Evolutionary conservation across 1,284 basidiomycete species (phyloP).

Genomic region (Fistulina hepatica): DNA sequence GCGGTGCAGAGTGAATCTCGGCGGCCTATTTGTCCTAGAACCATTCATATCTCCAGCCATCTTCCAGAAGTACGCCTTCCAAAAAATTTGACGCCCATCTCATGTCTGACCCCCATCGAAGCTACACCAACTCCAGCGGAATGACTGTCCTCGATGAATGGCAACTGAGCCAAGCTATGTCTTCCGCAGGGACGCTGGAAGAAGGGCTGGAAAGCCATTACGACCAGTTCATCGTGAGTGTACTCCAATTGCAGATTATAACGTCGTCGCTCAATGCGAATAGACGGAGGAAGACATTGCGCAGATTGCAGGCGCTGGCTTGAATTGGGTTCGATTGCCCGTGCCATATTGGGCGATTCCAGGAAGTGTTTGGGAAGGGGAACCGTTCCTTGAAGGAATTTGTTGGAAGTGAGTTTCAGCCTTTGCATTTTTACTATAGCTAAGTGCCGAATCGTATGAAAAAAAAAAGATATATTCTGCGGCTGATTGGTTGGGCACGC

Average conservation of each 20-base stretch:
- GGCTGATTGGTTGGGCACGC: constrained; percentile 77
- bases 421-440: constrained; percentile 17
- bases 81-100: no score
- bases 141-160: constrained; percentile 39
- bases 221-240: constrained; percentile 54
- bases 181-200: constrained; percentile 38
- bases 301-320: constrained; percentile 65
- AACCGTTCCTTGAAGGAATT: constrained; percentile 47
- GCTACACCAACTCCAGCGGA: no score
- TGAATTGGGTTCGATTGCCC: constrained; percentile 75
- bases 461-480: constrained; percentile 46
- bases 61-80: constrained; percentile 35
- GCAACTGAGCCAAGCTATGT: constrained; percentile 33
- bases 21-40: constrained; percentile 45
- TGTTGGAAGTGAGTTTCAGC: constrained; percentile 48
- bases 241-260: constrained; percentile 6
- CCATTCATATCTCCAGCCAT: constrained; percentile 56
- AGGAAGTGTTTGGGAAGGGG: constrained; percentile 24
- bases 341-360: constrained; percentile 68
- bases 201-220: constrained; percentile 67
- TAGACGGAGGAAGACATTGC: constrained; percentile 76
- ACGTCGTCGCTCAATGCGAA: constrained; percentile 1
- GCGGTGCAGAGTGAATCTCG: constrained; percentile 57
- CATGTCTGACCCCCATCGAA: no score
- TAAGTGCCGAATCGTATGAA: no score